phyloP scores from a whole-genome alignment of 108 stramenopile species.

The Nitzschia palea region DNA sequence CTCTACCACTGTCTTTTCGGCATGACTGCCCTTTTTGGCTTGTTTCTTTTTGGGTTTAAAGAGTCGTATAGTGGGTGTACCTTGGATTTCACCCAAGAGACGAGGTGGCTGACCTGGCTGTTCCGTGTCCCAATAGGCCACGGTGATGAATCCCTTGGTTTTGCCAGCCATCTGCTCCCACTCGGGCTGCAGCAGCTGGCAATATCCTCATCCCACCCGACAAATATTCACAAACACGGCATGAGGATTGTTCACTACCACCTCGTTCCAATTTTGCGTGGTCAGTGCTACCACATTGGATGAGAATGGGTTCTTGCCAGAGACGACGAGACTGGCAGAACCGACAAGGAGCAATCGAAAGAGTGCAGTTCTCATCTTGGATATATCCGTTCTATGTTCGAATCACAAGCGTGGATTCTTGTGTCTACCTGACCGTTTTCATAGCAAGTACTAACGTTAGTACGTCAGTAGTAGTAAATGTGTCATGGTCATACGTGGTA shows the following conservation, averaged over 20 bases:
- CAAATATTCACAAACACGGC: constrained; percentile 70
- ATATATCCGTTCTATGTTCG: too few relatives aligned
- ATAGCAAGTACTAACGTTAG: too few relatives aligned
- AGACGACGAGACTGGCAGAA: neutral
- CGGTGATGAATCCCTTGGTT: constrained; percentile 52
- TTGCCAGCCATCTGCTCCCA: constrained; percentile 70
- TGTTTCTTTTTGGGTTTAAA: constrained; percentile 61
- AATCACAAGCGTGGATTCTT: too few relatives aligned
- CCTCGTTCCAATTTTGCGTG: constrained; percentile 55
- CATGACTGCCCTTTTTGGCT: constrained; percentile 31
- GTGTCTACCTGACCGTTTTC: too few relatives aligned
- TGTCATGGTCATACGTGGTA: too few relatives aligned
- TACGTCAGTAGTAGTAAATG: too few relatives aligned
- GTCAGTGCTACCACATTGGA: constrained; percentile 63
- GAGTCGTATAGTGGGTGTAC: constrained; percentile 64
- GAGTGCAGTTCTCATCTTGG: too few relatives aligned
- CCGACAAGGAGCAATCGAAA: neutral
- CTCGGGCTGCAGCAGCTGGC: constrained; percentile 64
- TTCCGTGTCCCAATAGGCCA: constrained; percentile 77
- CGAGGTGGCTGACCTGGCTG: constrained; percentile 44
- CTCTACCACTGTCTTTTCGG: constrained; percentile 57
- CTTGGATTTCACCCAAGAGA: constrained; percentile 57
- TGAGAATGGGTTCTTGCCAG: constrained; percentile 32
- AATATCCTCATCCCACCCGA: constrained; percentile 74
- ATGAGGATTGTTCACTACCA: constrained; percentile 59